These are phyloP conservation scores for Ceratobasidium sp. DNA, from an alignment of 1,284 basidiomycete genomes.

Conservation along the genomic window DNA sequence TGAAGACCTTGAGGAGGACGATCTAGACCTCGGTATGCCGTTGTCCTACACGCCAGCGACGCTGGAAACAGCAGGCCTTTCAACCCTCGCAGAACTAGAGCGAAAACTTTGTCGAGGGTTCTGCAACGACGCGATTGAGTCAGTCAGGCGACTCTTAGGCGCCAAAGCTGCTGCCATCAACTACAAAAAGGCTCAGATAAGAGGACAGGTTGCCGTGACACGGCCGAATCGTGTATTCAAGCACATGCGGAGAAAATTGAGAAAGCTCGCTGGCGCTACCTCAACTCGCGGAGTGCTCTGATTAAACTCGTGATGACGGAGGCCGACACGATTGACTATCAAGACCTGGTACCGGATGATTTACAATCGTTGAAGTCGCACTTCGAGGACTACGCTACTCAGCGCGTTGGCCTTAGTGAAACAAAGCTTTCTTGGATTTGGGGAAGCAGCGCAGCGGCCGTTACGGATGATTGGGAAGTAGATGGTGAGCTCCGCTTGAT, in stretches of 20 bases:
- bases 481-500: neutral
- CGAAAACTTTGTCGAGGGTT: neutral
- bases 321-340: neutral
- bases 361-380: neutral
- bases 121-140: conserved; percentile 11
- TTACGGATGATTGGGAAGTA: conserved; percentile 6
- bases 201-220: conserved; percentile 6
- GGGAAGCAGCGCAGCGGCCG: neutral
- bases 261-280: conserved; percentile 18
- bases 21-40: neutral
- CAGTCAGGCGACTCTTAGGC: neutral
- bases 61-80: neutral
- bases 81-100: neutral
- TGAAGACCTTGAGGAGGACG: neutral
- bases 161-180: neutral
- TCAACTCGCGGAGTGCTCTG: neutral
- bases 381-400: neutral
- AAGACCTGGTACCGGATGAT: neutral
- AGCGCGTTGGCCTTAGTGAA: neutral
- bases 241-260: neutral
- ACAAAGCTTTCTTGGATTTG: conserved; percentile 15
- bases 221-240: neutral
- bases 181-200: neutral
- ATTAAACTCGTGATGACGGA: neutral
- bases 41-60: neutral